Evolutionary conservation across 2,329 filamentous ascomycete species (phyloP), one percentile per base, ranked within the genome.

Genomic region (Penicillium sp.): DNA sequence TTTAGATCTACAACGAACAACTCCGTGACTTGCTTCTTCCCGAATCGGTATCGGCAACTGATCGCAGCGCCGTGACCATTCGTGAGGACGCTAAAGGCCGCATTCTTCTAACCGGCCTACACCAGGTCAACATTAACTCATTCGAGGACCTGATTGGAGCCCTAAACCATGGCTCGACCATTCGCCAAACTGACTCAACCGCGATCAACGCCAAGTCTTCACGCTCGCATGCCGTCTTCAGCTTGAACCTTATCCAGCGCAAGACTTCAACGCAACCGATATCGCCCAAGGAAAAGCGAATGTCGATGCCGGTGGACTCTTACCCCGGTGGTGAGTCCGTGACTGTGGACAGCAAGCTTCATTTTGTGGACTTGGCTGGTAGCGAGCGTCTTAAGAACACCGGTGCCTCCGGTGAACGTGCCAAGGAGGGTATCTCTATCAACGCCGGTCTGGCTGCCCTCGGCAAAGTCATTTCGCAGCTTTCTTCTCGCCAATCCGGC

Each of bases 311-410:
- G 0, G 73, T 94, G 5, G 95, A 98, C 72, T 86, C 89, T 41
- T 86, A 95, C 81, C 86, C 88, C 2, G 78, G 79, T 11, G 84
- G 86, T 37, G 83, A 84, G 39, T 86, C 86, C 76, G 84, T 98
- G 43, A 97, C 92, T 0, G 90, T 95, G 10, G 95, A 99, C 76
- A 99, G 95, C 86, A 99, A 99, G 78, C 84, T 99, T 53, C 95
- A 99, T 75, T 99, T 99, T 73, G 95, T 99, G 60, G 95, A 99
- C 86, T 81, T 99, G 75, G 95, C 95, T 54, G 95, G 95, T 65
- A 98, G 95, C 74, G 95, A 99, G 79, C 87, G 95, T 68, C 81
- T 99, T 71, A 99, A 99, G 80, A 98, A 99, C 70, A 99, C 95
- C 0, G 92, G 92, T 37, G 95, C 95, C 0, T 93, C 96, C 63